Conservation (phyloP, 164 flowering plant species). For the Aristolochia contorta region DNA sequence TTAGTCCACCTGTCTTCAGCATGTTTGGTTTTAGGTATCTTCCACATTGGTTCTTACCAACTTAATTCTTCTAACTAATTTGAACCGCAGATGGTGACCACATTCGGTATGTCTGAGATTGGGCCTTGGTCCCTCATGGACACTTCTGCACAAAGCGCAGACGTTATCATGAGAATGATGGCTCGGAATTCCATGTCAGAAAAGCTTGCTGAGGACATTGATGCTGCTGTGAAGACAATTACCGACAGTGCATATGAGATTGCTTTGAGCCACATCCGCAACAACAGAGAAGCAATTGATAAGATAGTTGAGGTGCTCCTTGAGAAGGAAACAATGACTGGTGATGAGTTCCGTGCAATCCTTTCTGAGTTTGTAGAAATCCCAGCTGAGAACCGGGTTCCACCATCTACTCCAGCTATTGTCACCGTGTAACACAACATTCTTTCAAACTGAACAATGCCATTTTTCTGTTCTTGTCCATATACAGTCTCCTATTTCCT, state of each 20-base stretch:
- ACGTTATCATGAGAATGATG: conserved; percentile 89
- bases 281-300: conserved; percentile 82
- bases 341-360: conserved; percentile 78
- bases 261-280: conserved; percentile 54
- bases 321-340: conserved; percentile 75
- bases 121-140: conserved; percentile 96
- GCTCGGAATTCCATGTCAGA: conserved; percentile 89
- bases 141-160: conserved; percentile 55
- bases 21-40: not conserved
- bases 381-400: conserved; percentile 75
- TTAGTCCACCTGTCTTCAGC: too few species aligned
- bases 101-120: conserved; percentile 87
- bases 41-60: conserved; percentile 1
- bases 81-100: conserved; percentile 58
- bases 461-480: not conserved
- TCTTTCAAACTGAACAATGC: not conserved
- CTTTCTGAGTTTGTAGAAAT: conserved; percentile 74
- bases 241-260: conserved; percentile 71
- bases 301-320: conserved; percentile 78
- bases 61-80: not conserved
- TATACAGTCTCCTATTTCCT: too few species aligned
- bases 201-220: conserved; percentile 80
- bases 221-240: conserved; percentile 53
- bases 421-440: conserved; percentile 38
- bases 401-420: conserved; percentile 40